Evolutionary conservation across 345 rosid genomes (phyloP).

Genomic region (Gossypium bickii): DNA sequence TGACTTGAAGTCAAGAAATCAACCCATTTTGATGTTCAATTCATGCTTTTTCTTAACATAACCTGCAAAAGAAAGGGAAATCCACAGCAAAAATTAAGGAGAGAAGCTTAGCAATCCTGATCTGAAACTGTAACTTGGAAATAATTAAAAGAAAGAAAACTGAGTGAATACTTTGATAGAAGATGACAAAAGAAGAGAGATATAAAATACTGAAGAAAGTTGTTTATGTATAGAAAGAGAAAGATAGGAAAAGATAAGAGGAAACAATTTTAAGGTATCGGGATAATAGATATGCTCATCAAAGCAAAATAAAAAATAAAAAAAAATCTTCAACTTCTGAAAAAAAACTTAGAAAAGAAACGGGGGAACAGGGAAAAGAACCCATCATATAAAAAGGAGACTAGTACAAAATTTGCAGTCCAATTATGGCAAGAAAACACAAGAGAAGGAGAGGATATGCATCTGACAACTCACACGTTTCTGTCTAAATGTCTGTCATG

Average conservation of each 20-base stretch:
- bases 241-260: not conserved
- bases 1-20: not conserved
- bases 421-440: too few species aligned
- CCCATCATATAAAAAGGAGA: slow-evolving; percentile 20
- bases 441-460: not conserved
- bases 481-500: slow-evolving; percentile 16
- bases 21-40: slow-evolving; percentile 18
- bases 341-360: not conserved
- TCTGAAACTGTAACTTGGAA: too few species aligned
- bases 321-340: not conserved
- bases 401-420: slow-evolving; percentile 9
- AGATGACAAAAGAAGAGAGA: too few species aligned
- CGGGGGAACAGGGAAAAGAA: not conserved
- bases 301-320: not conserved
- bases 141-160: too few species aligned
- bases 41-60: not conserved
- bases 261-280: not conserved
- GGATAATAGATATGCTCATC: slow-evolving; percentile 9
- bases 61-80: not conserved
- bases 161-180: too few species aligned
- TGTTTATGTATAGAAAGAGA: not conserved
- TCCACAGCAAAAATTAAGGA: too few species aligned
- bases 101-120: too few species aligned
- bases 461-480: not conserved
- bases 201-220: too few species aligned